Conservation (phyloP, 2,329 filamentous ascomycete species). For the Allantophomopsis cytisporea region DNA sequence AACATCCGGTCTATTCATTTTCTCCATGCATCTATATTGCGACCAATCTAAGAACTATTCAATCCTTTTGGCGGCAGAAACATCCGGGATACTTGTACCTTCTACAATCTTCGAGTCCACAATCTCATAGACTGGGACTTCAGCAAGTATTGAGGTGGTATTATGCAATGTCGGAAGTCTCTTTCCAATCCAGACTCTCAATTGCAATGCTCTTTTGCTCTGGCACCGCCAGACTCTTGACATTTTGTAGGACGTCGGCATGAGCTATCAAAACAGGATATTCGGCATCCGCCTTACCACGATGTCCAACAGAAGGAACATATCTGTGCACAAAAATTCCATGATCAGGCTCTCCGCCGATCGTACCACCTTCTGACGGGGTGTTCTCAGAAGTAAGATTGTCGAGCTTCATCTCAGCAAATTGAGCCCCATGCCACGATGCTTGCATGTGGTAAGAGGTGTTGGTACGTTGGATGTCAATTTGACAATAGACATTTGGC, state of each 20-base stretch:
- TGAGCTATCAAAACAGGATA: slow-evolving; percentile 29
- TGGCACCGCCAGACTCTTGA: no score
- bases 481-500: slow-evolving; percentile 32
- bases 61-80: slow-evolving; percentile 21
- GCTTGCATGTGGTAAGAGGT: slow-evolving; percentile 29
- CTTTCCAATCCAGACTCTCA: slow-evolving; percentile 34
- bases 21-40: no score
- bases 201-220: no score
- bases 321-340: slow-evolving; percentile 42
- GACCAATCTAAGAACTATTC: no score
- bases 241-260: no score
- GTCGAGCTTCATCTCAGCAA: slow-evolving; percentile 22
- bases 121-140: slow-evolving; percentile 42
- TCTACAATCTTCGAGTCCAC: slow-evolving; percentile 40
- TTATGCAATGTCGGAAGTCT: slow-evolving; percentile 47
- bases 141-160: slow-evolving; percentile 33
- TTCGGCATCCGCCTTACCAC: slow-evolving; percentile 28
- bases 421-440: slow-evolving; percentile 28
- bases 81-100: slow-evolving; percentile 35
- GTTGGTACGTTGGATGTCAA: slow-evolving; percentile 37
- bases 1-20: no score
- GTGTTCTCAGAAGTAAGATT: slow-evolving; percentile 15
- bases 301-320: slow-evolving; percentile 34
- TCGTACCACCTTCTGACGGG: slow-evolving; percentile 16
- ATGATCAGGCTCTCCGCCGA: slow-evolving; percentile 14